Conservation (phyloP, 2,329 filamentous ascomycete genomes). For the Coniochaeta hoffmannii region DNA sequence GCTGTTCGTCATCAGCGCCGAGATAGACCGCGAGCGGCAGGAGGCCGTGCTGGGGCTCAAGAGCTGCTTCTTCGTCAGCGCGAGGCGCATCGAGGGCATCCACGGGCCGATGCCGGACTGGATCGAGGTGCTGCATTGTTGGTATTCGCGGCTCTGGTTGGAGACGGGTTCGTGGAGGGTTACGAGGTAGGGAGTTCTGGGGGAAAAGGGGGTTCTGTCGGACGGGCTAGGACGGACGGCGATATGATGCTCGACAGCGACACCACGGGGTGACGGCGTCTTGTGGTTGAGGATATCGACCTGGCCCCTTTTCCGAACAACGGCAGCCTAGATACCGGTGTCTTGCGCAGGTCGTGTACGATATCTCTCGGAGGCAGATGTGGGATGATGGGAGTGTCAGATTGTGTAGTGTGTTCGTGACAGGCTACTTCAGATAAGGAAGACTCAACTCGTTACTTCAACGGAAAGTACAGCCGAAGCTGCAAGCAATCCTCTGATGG, state of each 20-base stretch:
- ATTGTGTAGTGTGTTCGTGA: too few species aligned
- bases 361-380: too few species aligned
- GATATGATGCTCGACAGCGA: too few species aligned
- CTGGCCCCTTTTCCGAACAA: too few species aligned
- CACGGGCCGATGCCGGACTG: conserved; percentile 26
- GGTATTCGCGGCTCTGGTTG: conserved; percentile 33
- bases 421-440: too few species aligned
- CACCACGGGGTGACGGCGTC: too few species aligned
- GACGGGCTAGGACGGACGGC: not conserved
- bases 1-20: conserved; percentile 57
- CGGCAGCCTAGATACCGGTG: too few species aligned
- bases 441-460: too few species aligned
- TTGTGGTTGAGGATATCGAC: too few species aligned
- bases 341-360: too few species aligned
- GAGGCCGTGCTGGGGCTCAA: conserved; percentile 59
- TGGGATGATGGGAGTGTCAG: too few species aligned
- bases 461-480: not conserved
- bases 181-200: conserved; percentile 17
- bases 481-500: not conserved
- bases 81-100: conserved; percentile 24
- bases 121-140: conserved; percentile 26
- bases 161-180: conserved; percentile 31
- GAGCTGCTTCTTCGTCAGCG: conserved; percentile 50
- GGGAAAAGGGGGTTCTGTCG: not conserved
- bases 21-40: conserved; percentile 48